A percentile compares a stretch with the other conserved stretches of the same genome.
Evolutionary conservation across 2,329 filamentous ascomycete species (phyloP).

Genomic region (Fusarium sp.): DNA sequence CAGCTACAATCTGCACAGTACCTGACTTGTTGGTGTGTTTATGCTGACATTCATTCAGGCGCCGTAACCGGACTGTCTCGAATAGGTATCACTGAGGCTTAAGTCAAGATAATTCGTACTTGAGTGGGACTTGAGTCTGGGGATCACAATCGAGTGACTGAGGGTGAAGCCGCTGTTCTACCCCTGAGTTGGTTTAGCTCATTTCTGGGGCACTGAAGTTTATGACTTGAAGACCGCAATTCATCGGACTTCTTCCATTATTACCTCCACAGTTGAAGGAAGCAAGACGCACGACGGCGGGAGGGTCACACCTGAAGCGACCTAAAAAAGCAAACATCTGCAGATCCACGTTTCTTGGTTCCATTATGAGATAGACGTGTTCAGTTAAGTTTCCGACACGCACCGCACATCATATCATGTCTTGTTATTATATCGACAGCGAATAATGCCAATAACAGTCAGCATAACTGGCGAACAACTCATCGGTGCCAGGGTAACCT

Average conservation of each 20-base stretch:
- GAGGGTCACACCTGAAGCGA: constrained; percentile 33
- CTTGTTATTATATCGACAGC: constrained; percentile 4
- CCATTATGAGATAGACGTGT: constrained; percentile 18
- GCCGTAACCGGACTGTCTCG: constrained; percentile 1
- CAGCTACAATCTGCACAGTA: constrained; percentile 18
- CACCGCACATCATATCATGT: constrained; percentile 24
- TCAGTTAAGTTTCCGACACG: constrained; percentile 2
- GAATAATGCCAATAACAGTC: constrained; percentile 1
- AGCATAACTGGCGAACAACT: neutral
- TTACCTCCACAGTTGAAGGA: constrained; percentile 1
- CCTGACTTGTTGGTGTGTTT: constrained; percentile 24
- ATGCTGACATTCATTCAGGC: constrained; percentile 17
- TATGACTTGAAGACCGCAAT: constrained; percentile 17
- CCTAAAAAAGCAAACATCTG: constrained; percentile 28
- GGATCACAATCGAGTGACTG: constrained; percentile 2
- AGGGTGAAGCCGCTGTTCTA: constrained; percentile 4
- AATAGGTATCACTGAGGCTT: constrained; percentile 6
- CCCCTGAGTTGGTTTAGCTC: constrained; percentile 21
- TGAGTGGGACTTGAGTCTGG: constrained; percentile 11
- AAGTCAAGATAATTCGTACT: constrained; percentile 3
- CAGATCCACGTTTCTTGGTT: constrained; percentile 31
- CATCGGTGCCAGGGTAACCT: neutral
- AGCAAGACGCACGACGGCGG: neutral
- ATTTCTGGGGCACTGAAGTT: constrained; percentile 5
- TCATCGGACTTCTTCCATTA: constrained; percentile 16